These are phyloP conservation scores for Beauveria rudraprayagi DNA, from an alignment of 2,329 filamentous ascomycete genomes.

Conservation along the genomic window DNA sequence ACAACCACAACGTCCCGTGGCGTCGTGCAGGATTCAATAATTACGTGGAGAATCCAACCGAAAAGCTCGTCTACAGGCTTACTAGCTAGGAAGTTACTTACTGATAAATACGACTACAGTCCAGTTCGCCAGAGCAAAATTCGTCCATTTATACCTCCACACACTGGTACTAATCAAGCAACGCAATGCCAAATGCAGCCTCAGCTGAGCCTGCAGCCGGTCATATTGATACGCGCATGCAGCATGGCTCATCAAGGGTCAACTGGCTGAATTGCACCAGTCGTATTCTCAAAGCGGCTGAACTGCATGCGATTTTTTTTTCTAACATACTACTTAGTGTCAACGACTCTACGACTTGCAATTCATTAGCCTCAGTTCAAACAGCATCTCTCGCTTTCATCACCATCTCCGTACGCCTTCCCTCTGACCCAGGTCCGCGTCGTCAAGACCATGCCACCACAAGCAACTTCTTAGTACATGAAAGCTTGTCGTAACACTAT, in stretches of 20 bases:
- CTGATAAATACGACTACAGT: too few relatives aligned
- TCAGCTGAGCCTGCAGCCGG: background rate
- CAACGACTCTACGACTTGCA: too few relatives aligned
- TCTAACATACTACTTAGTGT: background rate
- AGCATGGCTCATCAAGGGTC: too few relatives aligned
- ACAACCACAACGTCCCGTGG: background rate
- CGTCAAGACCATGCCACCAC: too few relatives aligned
- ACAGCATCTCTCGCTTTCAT: too few relatives aligned
- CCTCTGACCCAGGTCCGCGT: too few relatives aligned
- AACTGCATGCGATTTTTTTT: background rate
- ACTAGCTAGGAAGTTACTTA: too few relatives aligned
- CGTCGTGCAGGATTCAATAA: background rate
- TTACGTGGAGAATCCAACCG: too few relatives aligned
- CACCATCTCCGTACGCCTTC: too few relatives aligned
- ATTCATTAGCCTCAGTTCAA: too few relatives aligned
- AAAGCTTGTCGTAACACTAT: background rate
- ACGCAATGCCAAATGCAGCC: background rate
- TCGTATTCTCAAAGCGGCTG: background rate
- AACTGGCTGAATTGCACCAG: background rate
- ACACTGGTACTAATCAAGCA: background rate
- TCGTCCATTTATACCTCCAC: background rate
- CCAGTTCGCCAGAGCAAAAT: background rate
- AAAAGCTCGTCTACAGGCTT: too few relatives aligned
- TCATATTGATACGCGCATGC: background rate
- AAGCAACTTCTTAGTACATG: background rate